phyloP scores from a whole-genome alignment of 2,329 filamentous ascomycete genomes.

The Cladobotryum protrusum region DNA sequence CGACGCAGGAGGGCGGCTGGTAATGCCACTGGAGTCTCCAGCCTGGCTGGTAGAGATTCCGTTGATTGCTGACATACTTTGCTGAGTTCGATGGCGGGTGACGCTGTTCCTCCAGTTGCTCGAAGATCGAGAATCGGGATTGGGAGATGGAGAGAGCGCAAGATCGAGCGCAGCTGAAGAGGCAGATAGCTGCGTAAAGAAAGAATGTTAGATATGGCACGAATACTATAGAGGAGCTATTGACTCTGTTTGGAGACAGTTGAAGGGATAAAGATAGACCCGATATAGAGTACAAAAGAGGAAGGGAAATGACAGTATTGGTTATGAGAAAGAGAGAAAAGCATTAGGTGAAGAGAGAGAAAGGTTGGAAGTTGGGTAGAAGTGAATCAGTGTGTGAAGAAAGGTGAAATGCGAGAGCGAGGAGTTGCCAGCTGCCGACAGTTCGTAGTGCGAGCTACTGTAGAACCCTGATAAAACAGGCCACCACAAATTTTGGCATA shows the following conservation, averaged over 20 bases:
- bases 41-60: conserved; percentile 34
- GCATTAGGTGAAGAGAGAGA: not conserved
- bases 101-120: conserved; percentile 55
- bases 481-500: not conserved
- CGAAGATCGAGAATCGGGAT: conserved; percentile 44
- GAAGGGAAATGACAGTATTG: not conserved
- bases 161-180: conserved; percentile 78
- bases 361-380: not conserved
- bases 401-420: not conserved
- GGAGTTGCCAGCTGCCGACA: not conserved
- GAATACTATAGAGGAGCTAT: not conserved
- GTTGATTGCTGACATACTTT: conserved; percentile 48
- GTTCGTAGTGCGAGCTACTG: not conserved
- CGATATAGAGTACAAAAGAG: not conserved
- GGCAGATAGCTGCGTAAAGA: conserved; percentile 58
- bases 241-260: not conserved
- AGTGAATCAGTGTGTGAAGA: not conserved
- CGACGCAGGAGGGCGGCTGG: conserved; percentile 39
- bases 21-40: conserved; percentile 41
- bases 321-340: not conserved
- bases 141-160: conserved; percentile 62
- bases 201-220: not conserved
- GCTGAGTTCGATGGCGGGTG: conserved; percentile 62
- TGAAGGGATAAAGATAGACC: not conserved
- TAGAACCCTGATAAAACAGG: not conserved